phyloP scores from a whole-genome alignment of 331 rosid species.

The Cydonia oblonga region DNA sequence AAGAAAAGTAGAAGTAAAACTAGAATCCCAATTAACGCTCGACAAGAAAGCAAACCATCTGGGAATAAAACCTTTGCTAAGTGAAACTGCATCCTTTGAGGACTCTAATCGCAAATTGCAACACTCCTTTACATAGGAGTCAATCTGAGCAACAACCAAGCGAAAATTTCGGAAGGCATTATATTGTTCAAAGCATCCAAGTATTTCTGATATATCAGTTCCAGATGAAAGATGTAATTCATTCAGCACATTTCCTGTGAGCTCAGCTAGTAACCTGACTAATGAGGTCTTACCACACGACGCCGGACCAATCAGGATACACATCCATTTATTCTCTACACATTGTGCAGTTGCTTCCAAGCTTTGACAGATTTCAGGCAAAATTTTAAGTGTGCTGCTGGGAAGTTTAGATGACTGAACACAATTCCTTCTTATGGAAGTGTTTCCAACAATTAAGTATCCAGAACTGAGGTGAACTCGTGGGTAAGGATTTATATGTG shows the following conservation, averaged over 20 bases:
- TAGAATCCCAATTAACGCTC: slow-evolving; percentile 25
- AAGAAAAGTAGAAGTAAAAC: slow-evolving; percentile 20
- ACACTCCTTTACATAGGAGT: slow-evolving; percentile 46
- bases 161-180: slow-evolving; percentile 56
- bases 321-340: slow-evolving; percentile 74
- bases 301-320: slow-evolving; percentile 77
- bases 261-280: slow-evolving; percentile 70
- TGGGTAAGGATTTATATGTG: slow-evolving; percentile 63
- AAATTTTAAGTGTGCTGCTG: slow-evolving; percentile 35
- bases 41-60: slow-evolving; percentile 51
- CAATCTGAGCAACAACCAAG: slow-evolving; percentile 41
- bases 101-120: slow-evolving; percentile 34
- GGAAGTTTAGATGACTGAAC: slow-evolving; percentile 28
- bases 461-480: slow-evolving; percentile 43
- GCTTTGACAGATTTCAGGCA: slow-evolving; percentile 64
- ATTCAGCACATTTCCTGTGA: slow-evolving; percentile 70
- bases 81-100: slow-evolving; percentile 20
- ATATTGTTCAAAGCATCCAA: slow-evolving; percentile 92
- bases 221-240: slow-evolving; percentile 84
- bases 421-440: slow-evolving; percentile 42
- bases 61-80: slow-evolving; percentile 21
- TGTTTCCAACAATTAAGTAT: slow-evolving; percentile 52
- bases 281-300: slow-evolving; percentile 81
- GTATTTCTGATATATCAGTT: slow-evolving; percentile 84
- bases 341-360: slow-evolving; percentile 85